A percentile compares a stretch with the other conserved stretches of the same genome.
phyloP scores from a whole-genome alignment of 768 basidiomycete species.

The Amanita molliuscula region DNA sequence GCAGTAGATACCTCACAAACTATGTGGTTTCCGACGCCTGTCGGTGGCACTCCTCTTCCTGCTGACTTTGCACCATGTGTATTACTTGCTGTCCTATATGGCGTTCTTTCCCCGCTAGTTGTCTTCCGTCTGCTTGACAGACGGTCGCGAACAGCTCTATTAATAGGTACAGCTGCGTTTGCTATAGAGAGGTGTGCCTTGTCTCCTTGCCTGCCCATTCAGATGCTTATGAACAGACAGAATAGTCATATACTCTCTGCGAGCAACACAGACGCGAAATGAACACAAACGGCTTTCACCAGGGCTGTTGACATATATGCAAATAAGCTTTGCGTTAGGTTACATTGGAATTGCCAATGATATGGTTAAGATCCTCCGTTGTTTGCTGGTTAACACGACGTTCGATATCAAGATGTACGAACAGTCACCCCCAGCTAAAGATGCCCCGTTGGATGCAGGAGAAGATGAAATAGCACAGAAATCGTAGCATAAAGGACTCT shows the following conservation, averaged over 20 bases:
- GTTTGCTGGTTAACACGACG: constrained; percentile 29
- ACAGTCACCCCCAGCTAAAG: constrained; percentile 16
- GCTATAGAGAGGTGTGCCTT: constrained; percentile 26
- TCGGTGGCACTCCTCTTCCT: constrained; percentile 30
- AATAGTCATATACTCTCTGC: constrained; percentile 21
- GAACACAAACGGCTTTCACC: constrained; percentile 11
- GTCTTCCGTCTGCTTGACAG: constrained; percentile 22
- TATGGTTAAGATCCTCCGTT: constrained; percentile 24
- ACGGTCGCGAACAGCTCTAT: constrained; percentile 24
- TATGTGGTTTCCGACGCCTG: constrained; percentile 27
- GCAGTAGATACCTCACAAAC: too few species aligned
- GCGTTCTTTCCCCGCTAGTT: constrained; percentile 23
- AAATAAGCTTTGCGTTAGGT: constrained; percentile 21
- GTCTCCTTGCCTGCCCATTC: neutral
- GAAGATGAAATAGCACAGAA: neutral
- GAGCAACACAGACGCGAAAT: constrained; percentile 17
- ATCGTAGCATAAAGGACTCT: neutral
- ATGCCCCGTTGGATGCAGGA: constrained; percentile 11
- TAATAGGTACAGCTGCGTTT: constrained; percentile 22
- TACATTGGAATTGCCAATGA: constrained; percentile 24
- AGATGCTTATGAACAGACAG: constrained; percentile 8
- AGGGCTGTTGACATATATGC: constrained; percentile 19
- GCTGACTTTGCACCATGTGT: constrained; percentile 33
- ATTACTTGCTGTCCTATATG: constrained; percentile 29
- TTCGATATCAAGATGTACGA: constrained; percentile 20